Conservation (phyloP, 192 early-diverging fungal genomes). For the Rhizophagus sp. region DNA sequence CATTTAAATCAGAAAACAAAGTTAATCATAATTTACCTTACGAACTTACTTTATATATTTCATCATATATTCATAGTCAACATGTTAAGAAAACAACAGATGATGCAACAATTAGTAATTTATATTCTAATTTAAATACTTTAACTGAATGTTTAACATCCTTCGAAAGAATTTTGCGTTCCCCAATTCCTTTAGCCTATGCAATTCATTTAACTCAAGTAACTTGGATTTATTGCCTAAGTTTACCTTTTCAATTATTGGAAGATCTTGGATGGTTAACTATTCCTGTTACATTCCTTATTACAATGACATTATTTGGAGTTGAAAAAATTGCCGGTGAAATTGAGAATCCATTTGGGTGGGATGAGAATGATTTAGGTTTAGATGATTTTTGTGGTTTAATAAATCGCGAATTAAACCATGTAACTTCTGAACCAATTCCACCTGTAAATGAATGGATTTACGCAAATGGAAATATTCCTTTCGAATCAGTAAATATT, state of each 20-base stretch:
- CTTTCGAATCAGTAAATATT: no score
- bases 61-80: conserved; percentile 50
- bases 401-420: no score
- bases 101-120: conserved; percentile 45
- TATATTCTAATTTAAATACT: conserved; percentile 51
- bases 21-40: conserved; percentile 54
- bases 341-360: conserved; percentile 93
- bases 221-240: conserved; percentile 68
- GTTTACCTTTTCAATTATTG: conserved; percentile 83
- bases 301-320: conserved; percentile 76
- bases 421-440: no score
- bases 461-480: no score
- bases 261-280: conserved; percentile 52
- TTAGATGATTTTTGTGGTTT: conserved; percentile 58
- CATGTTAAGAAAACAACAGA: conserved; percentile 44
- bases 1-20: conserved; percentile 25
- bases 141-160: conserved; percentile 60
- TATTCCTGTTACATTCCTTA: conserved; percentile 68
- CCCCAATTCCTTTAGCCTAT: conserved; percentile 90
- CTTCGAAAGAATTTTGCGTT: conserved; percentile 82
- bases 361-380: conserved; percentile 74
- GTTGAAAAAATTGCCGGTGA: conserved; percentile 83
- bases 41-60: conserved; percentile 60
- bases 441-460: no score
- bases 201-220: conserved; percentile 85